Conservation (phyloP, 139 green algal genomes). For the Chlamydomonas sphaeroides region DNA sequence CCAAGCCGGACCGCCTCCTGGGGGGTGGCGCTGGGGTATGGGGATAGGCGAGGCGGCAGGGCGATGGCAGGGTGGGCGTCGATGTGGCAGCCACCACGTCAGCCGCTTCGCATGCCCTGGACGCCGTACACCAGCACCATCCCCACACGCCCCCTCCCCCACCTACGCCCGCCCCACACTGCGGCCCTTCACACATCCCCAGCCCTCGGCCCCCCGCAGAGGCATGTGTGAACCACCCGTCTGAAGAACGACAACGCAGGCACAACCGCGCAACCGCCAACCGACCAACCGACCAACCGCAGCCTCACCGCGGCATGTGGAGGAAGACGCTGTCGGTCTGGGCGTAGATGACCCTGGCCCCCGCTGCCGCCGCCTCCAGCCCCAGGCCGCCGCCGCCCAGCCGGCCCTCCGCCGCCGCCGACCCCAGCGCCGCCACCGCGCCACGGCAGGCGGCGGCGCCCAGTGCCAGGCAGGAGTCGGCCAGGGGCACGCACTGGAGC, state of each 20-base stretch:
- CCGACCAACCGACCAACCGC: too few relatives aligned
- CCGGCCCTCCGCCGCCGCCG: background rate
- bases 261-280: too few relatives aligned
- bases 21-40: conserved; percentile 33
- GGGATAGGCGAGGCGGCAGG: too few relatives aligned
- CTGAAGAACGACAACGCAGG: background rate
- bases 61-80: too few relatives aligned
- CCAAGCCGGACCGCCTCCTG: conserved; percentile 53
- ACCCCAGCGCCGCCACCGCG: conserved; percentile 29
- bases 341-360: conserved; percentile 74
- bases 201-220: too few relatives aligned
- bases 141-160: too few relatives aligned
- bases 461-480: conserved; percentile 83
- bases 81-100: too few relatives aligned
- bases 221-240: too few relatives aligned
- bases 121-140: too few relatives aligned
- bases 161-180: too few relatives aligned
- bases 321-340: conserved; percentile 84
- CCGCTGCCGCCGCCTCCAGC: conserved; percentile 27
- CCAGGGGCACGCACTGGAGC: conserved; percentile 81
- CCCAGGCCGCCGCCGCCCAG: background rate
- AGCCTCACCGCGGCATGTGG: conserved; percentile 43
- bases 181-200: too few relatives aligned
- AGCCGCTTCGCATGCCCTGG: too few relatives aligned
- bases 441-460: conserved; percentile 64